phyloP scores from a whole-genome alignment of 768 basidiomycete species.

The Leucogyrophana mollusca region DNA sequence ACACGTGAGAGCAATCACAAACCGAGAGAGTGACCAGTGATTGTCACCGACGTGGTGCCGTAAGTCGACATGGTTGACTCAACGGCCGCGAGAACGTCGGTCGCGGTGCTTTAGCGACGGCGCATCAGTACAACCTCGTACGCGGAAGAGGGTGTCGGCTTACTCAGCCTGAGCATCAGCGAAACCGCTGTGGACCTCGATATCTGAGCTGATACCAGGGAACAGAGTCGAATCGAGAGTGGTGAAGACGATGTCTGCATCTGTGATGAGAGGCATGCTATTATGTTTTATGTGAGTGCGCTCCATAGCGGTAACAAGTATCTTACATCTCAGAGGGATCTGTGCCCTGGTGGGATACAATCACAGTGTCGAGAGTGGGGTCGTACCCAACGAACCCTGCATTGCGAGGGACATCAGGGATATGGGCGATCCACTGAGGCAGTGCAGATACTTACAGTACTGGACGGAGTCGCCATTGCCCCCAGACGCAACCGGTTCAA shows the following conservation, averaged over 20 bases:
- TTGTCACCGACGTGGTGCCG: constrained; percentile 33
- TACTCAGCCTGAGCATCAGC: constrained; percentile 40
- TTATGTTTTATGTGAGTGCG: no score
- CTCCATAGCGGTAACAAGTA: no score
- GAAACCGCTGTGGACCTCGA: constrained; percentile 47
- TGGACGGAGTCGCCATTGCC: constrained; percentile 39
- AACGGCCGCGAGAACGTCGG: constrained; percentile 38
- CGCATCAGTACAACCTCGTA: background rate
- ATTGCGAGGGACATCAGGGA: background rate
- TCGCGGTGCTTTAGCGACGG: constrained; percentile 35
- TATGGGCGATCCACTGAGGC: no score
- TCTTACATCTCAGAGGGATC: constrained; percentile 34
- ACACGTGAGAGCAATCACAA: background rate
- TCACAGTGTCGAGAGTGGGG: constrained; percentile 32
- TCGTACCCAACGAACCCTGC: constrained; percentile 31
- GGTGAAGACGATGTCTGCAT: constrained; percentile 32
- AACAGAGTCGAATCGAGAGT: constrained; percentile 38
- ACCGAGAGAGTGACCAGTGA: constrained; percentile 46
- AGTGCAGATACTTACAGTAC: constrained; percentile 36
- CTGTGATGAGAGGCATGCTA: constrained; percentile 39
- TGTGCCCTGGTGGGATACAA: constrained; percentile 46
- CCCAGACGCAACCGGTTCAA: constrained; percentile 43
- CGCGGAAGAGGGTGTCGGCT: constrained; percentile 5
- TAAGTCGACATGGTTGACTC: constrained; percentile 33
- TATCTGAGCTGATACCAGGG: constrained; percentile 38